phyloP scores from a whole-genome alignment of 176 grass and related monocot species.

The Eragrostis curvula region DNA sequence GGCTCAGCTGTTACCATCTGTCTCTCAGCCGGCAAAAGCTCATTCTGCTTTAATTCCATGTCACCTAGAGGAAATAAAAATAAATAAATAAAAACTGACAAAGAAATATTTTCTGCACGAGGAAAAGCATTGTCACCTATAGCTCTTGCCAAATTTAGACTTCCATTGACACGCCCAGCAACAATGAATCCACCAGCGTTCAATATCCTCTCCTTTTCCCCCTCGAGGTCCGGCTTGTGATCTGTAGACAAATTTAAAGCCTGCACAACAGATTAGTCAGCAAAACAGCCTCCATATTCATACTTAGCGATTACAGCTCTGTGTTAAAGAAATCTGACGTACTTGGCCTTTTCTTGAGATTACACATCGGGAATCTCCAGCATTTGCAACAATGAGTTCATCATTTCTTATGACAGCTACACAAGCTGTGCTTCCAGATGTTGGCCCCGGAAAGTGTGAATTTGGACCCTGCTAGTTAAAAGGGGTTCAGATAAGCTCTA shows the following conservation, averaged over 20 bases:
- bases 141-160: conserved; percentile 87
- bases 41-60: conserved; percentile 91
- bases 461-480: conserved; percentile 76
- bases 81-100: conserved; percentile 3
- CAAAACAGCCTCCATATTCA: conserved; percentile 17
- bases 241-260: conserved; percentile 85
- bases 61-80: conserved; percentile 63
- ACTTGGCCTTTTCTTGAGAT: conserved; percentile 96
- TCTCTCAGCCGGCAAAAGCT: conserved; percentile 75
- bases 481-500: conserved; percentile 2
- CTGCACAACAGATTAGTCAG: conserved; percentile 48
- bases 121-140: conserved; percentile 55
- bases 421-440: conserved; percentile 92
- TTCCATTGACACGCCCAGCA: conserved; percentile 88
- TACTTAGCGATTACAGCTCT: conserved; percentile 15
- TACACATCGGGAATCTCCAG: conserved; percentile 96
- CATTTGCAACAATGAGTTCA: conserved; percentile 91
- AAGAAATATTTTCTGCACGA: conserved; percentile 1
- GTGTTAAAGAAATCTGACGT: conserved; percentile 11
- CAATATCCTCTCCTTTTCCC: conserved; percentile 83
- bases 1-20: conserved; percentile 86
- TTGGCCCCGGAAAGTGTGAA: conserved; percentile 78
- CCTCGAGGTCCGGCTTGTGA: conserved; percentile 90
- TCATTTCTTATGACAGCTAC: conserved; percentile 90
- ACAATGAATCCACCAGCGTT: conserved; percentile 84